Conservation (phyloP, 2,329 filamentous ascomycete species). For the Onygenales sp. region DNA sequence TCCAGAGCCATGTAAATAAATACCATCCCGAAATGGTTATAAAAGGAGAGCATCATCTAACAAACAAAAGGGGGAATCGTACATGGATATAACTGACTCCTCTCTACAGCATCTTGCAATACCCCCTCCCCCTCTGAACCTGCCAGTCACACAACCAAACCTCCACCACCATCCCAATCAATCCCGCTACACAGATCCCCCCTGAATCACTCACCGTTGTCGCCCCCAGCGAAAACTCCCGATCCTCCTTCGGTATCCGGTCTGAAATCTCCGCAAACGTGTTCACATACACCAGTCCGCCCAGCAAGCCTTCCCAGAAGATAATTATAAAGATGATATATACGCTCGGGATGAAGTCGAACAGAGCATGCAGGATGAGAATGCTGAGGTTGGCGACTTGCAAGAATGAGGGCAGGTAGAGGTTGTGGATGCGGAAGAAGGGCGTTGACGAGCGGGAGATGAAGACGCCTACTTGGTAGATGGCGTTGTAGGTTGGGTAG, state of each 20-base stretch:
- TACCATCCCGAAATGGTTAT: background rate
- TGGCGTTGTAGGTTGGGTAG: constrained; percentile 88
- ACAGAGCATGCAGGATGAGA: constrained; percentile 66
- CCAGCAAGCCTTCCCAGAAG: constrained; percentile 90
- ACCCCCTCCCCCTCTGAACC: constrained; percentile 67
- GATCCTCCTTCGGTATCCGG: constrained; percentile 62
- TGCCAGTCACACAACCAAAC: constrained; percentile 76
- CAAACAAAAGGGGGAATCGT: background rate
- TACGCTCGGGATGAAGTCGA: constrained; percentile 72
- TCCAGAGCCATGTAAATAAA: background rate
- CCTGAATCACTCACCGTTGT: constrained; percentile 87
- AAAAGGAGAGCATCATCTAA: background rate
- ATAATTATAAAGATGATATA: constrained; percentile 77
- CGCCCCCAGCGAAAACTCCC: constrained; percentile 84
- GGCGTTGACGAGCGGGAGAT: constrained; percentile 85
- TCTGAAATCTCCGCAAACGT: constrained; percentile 94
- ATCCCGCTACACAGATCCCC: constrained; percentile 80
- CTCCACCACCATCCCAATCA: constrained; percentile 76
- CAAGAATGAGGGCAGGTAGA: constrained; percentile 74
- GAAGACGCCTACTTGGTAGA: constrained; percentile 94
- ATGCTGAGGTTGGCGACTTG: constrained; percentile 70
- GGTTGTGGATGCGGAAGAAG: constrained; percentile 67
- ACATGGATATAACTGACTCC: background rate
- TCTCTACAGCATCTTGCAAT: constrained; percentile 47
- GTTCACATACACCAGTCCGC: constrained; percentile 88